Base-by-base conservation (phyloP, 176 grass and related monocot species). In the Thalia dealbata region DNA sequence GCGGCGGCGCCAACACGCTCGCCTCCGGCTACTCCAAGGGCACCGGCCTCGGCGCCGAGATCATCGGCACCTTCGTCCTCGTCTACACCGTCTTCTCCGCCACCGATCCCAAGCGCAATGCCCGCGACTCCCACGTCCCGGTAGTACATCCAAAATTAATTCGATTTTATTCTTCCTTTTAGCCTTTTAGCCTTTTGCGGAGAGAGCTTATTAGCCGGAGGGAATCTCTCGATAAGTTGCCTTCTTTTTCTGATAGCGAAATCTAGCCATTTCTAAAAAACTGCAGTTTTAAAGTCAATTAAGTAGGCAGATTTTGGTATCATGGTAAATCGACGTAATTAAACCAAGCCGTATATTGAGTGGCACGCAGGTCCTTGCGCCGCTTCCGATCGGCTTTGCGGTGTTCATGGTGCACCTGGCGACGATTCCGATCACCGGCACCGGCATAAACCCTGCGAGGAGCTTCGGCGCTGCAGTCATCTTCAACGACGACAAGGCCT, bases 31-130 rank as follows among this genome's bases (percentile, higher is more conserved):
- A 84, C 85, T 88, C 83, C 32, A 85, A 35, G 81, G 95, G 95
- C 54, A 81, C 95, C 61, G 81, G 86, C 72, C 68, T 99, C 41
- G 90, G 81, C 9, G 88, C 92, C 0, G 92, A 91, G 83, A 96
- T 90, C 70, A 81, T 95, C 79, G 95, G 95, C 45, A 99, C 95
- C 38, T 95, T 99, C 77, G 95, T 99, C 1, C 95, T 99, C 24
- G 90, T 93, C 12, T 99, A 99, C 90, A 99, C 95, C 67, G 95
- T 99, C 86, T 99, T 99, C 95, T 91, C 95, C 60, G 95, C 95
- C 79, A 99, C 95, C 62, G 95, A 99, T 64, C 90, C 95, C 69
- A 99, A 99, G 84, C 95, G 95, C 83, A 99, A 51, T 82, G 95
- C 95, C 26, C 95, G 95, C 65, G 95, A 99, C 81, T 99, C 95